A percentile compares a stretch with the other conserved stretches of the same genome.
Evolutionary conservation across 1,284 basidiomycete species (phyloP).

Genomic region (Cronartium ribicola): DNA sequence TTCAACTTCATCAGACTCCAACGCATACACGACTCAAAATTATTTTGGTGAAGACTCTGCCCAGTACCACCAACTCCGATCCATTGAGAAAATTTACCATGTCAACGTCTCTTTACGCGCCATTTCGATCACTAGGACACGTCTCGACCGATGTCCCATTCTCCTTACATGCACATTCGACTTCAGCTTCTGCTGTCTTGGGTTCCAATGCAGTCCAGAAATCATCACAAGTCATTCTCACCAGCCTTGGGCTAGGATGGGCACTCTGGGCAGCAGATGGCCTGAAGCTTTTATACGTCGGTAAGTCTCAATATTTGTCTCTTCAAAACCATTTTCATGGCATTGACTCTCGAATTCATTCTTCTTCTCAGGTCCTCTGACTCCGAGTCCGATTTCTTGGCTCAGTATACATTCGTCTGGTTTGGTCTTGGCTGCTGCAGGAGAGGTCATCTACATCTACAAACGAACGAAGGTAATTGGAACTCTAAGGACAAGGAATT

Average conservation of each 20-base stretch:
- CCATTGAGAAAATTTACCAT: neutral
- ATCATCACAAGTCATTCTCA: constrained; percentile 59
- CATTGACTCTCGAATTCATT: neutral
- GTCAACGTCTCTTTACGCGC: constrained; percentile 66
- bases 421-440: constrained; percentile 35
- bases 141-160: constrained; percentile 90
- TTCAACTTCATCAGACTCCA: no score
- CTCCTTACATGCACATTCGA: constrained; percentile 75
- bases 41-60: neutral
- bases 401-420: constrained; percentile 27
- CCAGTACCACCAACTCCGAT: constrained; percentile 22
- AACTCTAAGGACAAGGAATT: constrained; percentile 3
- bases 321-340: neutral
- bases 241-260: constrained; percentile 86
- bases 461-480: constrained; percentile 23
- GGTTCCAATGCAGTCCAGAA: constrained; percentile 54
- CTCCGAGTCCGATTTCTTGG: constrained; percentile 31
- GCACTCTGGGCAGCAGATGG: constrained; percentile 92
- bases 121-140: constrained; percentile 88
- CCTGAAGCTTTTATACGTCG: constrained; percentile 88
- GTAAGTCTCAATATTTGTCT: constrained; percentile 57
- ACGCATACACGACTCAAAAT: no score
- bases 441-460: constrained; percentile 18
- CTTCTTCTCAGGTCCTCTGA: constrained; percentile 28
- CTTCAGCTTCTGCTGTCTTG: constrained; percentile 68